Base-by-base conservation (phyloP, 1,284 basidiomycete species). In the Pseudozyma tsukubaensis region DNA sequence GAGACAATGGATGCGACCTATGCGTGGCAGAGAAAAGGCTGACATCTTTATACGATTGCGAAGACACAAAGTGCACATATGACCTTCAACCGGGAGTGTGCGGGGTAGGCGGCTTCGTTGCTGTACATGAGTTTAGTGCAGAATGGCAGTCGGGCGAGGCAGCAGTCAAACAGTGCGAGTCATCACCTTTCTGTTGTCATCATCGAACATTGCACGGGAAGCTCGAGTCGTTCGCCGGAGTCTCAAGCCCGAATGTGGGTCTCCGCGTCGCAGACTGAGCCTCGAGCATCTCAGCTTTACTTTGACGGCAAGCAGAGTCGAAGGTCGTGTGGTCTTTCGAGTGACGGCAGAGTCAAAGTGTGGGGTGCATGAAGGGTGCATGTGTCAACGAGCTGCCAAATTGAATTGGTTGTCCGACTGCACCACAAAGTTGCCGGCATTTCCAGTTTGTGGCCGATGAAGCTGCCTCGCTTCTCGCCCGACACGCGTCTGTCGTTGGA, bases 361-460 rank as follows among this genome's bases (percentile, higher is more conserved):
- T 57, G 67, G 67, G 67, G 67, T 70, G 58, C 61, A 64, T 64
- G 10, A 21, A 35, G 24, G 29, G 19, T 57, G 43, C 59, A 53
- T 51, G 32, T 64, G 67, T 70, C 67, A 59, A 51, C 24, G 40
- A 60, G 49, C 54, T 29, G 64, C 58, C 47, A 35, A 50, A 32
- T 45, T 8, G 6, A 29, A 29, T 29, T 29, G 6, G 8, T 4
- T 39, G 37, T 39, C 44, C 44, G 44, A 45, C 44, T 10, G 24
- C 24, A 29, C 24, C 3, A 29, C 16, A 45, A 32, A 59, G 24
- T 64, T 70, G 67, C 67, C 67, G 67, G 29, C 58, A 70, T 70
- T 70, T 70, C 67, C 67, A 53, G 37, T 19, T 35, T 19, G 36
- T 18, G 14, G 24, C 43, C 21, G 59, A n/a, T 12, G 6, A 4